A percentile compares a stretch with the other conserved stretches of the same genome.
Conservation (phyloP, 2,329 filamentous ascomycete genomes). For the Stachybotrys echinatus region DNA sequence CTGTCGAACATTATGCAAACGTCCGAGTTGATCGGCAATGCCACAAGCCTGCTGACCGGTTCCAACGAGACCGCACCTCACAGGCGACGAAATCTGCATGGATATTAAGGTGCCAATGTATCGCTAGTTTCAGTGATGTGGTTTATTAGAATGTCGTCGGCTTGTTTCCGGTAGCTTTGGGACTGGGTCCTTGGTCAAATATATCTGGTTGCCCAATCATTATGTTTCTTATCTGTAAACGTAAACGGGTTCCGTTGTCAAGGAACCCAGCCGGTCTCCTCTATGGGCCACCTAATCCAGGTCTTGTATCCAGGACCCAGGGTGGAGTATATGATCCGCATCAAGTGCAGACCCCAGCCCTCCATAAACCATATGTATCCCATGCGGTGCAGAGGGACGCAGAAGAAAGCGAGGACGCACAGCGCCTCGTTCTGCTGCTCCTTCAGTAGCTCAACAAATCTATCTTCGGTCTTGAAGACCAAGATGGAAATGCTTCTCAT, state of each 20-base stretch:
- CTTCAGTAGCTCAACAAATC: neutral
- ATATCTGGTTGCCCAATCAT: neutral
- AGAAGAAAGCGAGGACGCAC: neutral
- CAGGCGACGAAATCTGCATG: neutral
- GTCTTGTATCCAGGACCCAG: neutral
- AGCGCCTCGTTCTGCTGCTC: neutral
- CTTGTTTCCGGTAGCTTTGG: neutral
- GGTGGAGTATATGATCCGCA: neutral
- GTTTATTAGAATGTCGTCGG: neutral
- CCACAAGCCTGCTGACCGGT: neutral
- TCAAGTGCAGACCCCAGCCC: neutral
- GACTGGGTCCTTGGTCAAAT: neutral
- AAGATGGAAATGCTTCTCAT: neutral
- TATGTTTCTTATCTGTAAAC: neutral
- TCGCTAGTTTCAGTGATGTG: neutral
- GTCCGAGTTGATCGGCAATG: neutral
- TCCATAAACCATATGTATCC: neutral
- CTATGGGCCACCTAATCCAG: neutral
- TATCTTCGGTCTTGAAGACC: neutral
- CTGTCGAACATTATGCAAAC: neutral
- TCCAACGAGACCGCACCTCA: neutral
- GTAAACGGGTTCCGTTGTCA: too few species aligned
- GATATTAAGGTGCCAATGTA: neutral
- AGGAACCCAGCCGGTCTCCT: neutral
- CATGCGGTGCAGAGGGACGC: neutral